Base-by-base conservation (phyloP, 305 asterid species). In the Stenogyne calaminthoides region DNA sequence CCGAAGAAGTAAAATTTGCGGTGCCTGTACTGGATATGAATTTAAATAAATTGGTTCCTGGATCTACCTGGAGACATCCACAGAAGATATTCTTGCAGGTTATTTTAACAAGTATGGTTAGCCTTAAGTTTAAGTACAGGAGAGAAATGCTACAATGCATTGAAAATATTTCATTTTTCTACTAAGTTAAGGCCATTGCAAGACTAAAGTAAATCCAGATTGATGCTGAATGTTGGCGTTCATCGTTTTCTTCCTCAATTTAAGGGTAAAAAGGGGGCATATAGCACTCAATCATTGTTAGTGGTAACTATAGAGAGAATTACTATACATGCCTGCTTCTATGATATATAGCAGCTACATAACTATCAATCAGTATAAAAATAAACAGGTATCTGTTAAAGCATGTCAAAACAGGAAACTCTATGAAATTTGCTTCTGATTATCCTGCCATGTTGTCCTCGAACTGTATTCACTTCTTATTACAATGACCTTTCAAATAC, bases 61-160 rank as follows among this genome's bases (percentile, higher is more conserved):
- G 96, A 44, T 87, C 89, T 62, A 84, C 78, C 64, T 95, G 98
- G 99, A 87, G 80, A 69, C 88, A 88, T 74, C 92, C 81, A 16
- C 97, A 89, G 80, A 90, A 89, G 86, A 88, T 92, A 81, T 84
- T 78, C 84, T 85, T 90, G 76, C 97, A 89, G 99, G 99, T 91
- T 42, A 20, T 85, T 82, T 80, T 72, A 60, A 32, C 20, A 12
- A 56, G 67, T 47, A 18, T n/a, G 47, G 10, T 58, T 78, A 52
- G 67, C 71, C 69, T 52, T 62, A 15, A 59, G 60, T 57, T 11
- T 55, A 37, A 64, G 37, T 54, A 16, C 51, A 22, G 14, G 20
- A 51, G 34, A 69, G n/a, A 60, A 67, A 77, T 60, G 55, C 51
- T 67, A 11, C 7, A 9, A 11, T 29, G 6, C 71, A 14, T 54